Percentiles rank a stretch among this genome's conserved stretches.
Conservation (phyloP, 2,329 filamentous ascomycete genomes). For the Apiospora pterosperma region DNA sequence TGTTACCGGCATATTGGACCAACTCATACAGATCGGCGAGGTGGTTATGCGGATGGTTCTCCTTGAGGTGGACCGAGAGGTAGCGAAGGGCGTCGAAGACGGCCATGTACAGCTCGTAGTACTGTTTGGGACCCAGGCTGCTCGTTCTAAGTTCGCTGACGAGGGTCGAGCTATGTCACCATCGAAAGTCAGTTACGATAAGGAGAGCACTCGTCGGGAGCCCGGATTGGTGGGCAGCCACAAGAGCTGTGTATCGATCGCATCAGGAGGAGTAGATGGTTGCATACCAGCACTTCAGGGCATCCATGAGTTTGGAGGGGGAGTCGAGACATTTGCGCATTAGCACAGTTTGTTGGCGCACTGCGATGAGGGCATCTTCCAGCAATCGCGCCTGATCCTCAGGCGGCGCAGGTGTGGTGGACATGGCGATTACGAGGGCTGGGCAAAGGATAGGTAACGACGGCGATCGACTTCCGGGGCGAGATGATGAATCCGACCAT, state of each 20-base stretch:
- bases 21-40: conserved; percentile 97
- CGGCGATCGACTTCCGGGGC: not conserved
- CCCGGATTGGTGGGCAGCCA: conserved; percentile 8
- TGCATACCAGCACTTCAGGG: conserved; percentile 95
- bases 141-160: conserved; percentile 98
- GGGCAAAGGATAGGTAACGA: not conserved
- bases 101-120: conserved; percentile 99
- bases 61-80: conserved; percentile 91
- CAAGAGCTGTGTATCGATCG: conserved; percentile 8
- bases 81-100: conserved; percentile 97
- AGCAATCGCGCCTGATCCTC: conserved; percentile 89
- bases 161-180: conserved; percentile 75
- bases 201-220: not conserved
- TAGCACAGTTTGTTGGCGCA: conserved; percentile 92
- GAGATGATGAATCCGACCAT: conserved; percentile 1
- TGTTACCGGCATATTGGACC: conserved; percentile 97
- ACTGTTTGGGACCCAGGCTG: conserved; percentile 97
- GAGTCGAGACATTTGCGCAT: conserved; percentile 99
- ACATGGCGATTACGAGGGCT: conserved; percentile 22
- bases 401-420: conserved; percentile 56
- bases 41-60: conserved; percentile 97
- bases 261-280: not conserved
- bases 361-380: conserved; percentile 93
- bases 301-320: conserved; percentile 98
- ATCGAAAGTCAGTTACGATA: conserved; percentile 18